Conservation (phyloP, 1,284 basidiomycete genomes). For the Trichosporon inkin region DNA sequence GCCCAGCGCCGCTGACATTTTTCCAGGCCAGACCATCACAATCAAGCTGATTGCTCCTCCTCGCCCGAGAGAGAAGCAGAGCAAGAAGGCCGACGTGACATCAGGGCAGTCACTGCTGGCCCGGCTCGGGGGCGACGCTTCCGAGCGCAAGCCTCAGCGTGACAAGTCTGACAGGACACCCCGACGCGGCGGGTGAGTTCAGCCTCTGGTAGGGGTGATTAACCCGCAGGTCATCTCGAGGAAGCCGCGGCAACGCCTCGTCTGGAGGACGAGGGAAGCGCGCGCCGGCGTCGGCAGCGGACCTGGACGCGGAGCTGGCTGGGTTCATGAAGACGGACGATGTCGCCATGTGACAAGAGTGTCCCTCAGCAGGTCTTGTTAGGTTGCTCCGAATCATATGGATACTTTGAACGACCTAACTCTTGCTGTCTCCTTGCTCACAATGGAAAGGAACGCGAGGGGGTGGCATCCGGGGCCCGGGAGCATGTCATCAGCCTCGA, state of each 20-base stretch:
- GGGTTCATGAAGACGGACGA: conserved; percentile 75
- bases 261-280: conserved; percentile 47
- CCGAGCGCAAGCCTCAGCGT: neutral
- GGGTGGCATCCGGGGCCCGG: no score
- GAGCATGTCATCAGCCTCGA: no score
- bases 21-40: conserved; percentile 71
- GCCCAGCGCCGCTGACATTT: neutral
- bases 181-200: conserved; percentile 34
- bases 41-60: conserved; percentile 56
- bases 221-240: neutral
- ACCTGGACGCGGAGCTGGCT: conserved; percentile 86
- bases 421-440: no score
- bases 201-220: neutral
- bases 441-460: no score
- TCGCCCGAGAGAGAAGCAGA: conserved; percentile 2
- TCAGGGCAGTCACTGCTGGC: conserved; percentile 4
- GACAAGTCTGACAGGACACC: conserved; percentile 6
- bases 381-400: no score
- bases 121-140: neutral
- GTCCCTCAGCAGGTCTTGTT: no score
- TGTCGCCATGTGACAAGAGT: conserved; percentile 14
- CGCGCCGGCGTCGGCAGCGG: conserved; percentile 65
- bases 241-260: neutral
- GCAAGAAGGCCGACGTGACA: neutral
- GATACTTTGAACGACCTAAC: no score